Evolutionary conservation across 1,284 basidiomycete genomes (phyloP).

Genomic region (Peniophora sp.): DNA sequence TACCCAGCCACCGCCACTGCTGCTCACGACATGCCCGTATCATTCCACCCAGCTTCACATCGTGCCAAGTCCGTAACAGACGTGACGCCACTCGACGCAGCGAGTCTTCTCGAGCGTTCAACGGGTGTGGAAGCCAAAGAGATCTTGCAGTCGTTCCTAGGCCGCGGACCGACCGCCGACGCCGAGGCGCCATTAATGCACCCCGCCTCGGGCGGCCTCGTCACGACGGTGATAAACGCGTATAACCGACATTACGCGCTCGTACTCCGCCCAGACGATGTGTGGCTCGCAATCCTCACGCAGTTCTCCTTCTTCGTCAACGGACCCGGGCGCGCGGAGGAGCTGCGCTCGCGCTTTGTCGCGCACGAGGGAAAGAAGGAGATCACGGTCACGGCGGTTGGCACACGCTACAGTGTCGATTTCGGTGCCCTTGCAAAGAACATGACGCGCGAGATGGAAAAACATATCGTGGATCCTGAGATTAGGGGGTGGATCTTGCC

Average conservation of each 20-base stretch:
- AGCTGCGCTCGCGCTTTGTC: conserved; percentile 31
- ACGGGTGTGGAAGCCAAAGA: conserved; percentile 3
- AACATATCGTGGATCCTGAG: conserved; percentile 25
- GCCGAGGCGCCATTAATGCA: neutral
- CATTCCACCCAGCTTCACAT: conserved; percentile 7
- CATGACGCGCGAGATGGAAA: conserved; percentile 26
- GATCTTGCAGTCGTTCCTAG: conserved; percentile 12
- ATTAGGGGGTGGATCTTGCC: conserved; percentile 36
- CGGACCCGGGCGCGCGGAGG: conserved; percentile 25
- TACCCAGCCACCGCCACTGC: too few relatives aligned
- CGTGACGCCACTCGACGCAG: neutral
- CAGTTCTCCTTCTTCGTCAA: conserved; percentile 39
- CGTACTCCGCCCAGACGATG: conserved; percentile 32
- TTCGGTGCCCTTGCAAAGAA: conserved; percentile 22
- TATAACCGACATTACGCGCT: conserved; percentile 31
- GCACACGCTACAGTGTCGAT: conserved; percentile 18
- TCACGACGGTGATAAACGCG: conserved; percentile 27
- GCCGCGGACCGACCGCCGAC: neutral
- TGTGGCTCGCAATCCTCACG: conserved; percentile 37
- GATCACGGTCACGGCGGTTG: conserved; percentile 19
- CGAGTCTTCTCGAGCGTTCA: neutral
- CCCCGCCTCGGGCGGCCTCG: conserved; percentile 20
- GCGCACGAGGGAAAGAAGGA: conserved; percentile 28
- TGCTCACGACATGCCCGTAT: conserved; percentile 14
- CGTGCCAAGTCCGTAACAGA: neutral